A percentile compares a stretch with the other conserved stretches of the same genome.
Evolutionary conservation across 108 stramenopile species (phyloP).

Genomic region (Nitzschia sp.): DNA sequence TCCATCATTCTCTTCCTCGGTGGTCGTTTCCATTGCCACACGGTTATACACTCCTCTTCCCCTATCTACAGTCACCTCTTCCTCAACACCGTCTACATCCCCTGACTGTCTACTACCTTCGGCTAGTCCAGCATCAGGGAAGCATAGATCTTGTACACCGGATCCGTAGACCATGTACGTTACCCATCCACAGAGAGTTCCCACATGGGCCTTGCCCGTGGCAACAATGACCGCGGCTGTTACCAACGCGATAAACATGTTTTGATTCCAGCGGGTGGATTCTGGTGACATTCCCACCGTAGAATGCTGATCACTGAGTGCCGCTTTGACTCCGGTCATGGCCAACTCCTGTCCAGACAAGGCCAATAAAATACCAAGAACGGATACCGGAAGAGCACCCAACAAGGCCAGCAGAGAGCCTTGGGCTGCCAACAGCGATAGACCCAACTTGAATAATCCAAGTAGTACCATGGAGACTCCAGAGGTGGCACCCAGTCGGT

Average conservation of each 20-base stretch:
- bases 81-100: neutral
- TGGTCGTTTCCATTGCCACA: neutral
- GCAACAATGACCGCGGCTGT: slow-evolving; percentile 74
- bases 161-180: slow-evolving; percentile 56
- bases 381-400: slow-evolving; percentile 67
- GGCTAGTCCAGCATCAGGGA: too few relatives aligned
- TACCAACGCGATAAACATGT: slow-evolving; percentile 48
- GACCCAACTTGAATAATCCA: slow-evolving; percentile 57
- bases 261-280: slow-evolving; percentile 21
- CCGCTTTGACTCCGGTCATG: slow-evolving; percentile 50
- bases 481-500: slow-evolving; percentile 76
- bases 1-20: neutral
- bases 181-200: slow-evolving; percentile 63
- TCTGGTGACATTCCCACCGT: slow-evolving; percentile 10
- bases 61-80: neutral
- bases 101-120: neutral
- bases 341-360: slow-evolving; percentile 80
- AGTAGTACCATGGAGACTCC: slow-evolving; percentile 77
- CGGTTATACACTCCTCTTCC: neutral
- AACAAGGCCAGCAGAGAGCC: slow-evolving; percentile 51
- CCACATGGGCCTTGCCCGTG: slow-evolving; percentile 62
- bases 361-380: slow-evolving; percentile 71
- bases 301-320: slow-evolving; percentile 7
- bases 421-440: slow-evolving; percentile 64
- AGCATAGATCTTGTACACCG: neutral